A percentile compares a stretch with the other conserved stretches of the same genome.
phyloP scores from a whole-genome alignment of 2,329 filamentous ascomycete species.

The Colletotrichum brevisporum region DNA sequence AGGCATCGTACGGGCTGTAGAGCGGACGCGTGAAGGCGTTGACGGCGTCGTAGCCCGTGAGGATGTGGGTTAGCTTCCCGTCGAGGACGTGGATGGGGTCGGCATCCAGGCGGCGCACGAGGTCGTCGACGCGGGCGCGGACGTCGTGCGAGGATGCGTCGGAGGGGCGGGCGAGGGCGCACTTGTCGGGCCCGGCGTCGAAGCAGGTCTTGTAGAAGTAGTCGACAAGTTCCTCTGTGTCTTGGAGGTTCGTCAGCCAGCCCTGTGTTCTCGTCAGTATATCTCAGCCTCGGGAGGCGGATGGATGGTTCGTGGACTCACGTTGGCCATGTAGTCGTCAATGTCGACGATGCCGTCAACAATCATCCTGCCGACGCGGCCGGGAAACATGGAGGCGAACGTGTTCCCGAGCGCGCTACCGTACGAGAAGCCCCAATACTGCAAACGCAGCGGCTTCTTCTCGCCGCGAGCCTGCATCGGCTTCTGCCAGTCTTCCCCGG shows the following conservation, averaged over 20 bases:
- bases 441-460: slow-evolving; percentile 48
- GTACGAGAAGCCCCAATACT: slow-evolving; percentile 67
- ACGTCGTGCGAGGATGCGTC: slow-evolving; percentile 50
- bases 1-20: slow-evolving; percentile 48
- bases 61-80: slow-evolving; percentile 43
- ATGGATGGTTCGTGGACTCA: slow-evolving; percentile 41
- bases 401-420: slow-evolving; percentile 53
- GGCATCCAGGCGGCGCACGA: slow-evolving; percentile 48
- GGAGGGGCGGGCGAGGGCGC: slow-evolving; percentile 46
- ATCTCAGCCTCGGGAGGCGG: no score
- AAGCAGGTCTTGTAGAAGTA: slow-evolving; percentile 55
- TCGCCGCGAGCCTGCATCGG: neutral
- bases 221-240: slow-evolving; percentile 53
- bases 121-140: slow-evolving; percentile 49
- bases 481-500: neutral
- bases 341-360: slow-evolving; percentile 56
- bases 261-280: slow-evolving; percentile 41
- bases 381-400: slow-evolving; percentile 54
- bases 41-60: slow-evolving; percentile 51
- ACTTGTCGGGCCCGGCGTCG: slow-evolving; percentile 44
- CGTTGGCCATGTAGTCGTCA: slow-evolving; percentile 52
- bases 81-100: slow-evolving; percentile 45
- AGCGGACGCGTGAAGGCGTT: slow-evolving; percentile 46
- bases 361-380: slow-evolving; percentile 56
- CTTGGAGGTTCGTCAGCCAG: slow-evolving; percentile 54